Percentiles rank a stretch among this genome's conserved stretches.
phyloP scores from a whole-genome alignment of 192 early-diverging fungal species.

The Linnemannia zychae region DNA sequence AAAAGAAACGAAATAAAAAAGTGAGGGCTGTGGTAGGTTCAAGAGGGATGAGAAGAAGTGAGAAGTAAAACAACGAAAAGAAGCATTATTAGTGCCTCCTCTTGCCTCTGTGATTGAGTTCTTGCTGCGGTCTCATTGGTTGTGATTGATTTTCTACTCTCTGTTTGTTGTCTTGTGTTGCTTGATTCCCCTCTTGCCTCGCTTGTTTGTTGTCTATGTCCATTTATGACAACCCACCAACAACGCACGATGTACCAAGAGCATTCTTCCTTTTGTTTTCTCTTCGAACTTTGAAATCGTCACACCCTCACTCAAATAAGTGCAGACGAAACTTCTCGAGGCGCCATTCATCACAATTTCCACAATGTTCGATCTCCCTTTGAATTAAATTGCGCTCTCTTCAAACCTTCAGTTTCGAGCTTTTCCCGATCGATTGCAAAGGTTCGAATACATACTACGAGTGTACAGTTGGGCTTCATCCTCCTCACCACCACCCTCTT shows the following conservation, averaged over 20 bases:
- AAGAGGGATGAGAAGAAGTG: conserved; percentile 7
- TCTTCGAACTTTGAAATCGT: neutral
- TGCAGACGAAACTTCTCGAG: neutral
- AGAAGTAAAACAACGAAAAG: neutral
- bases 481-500: no score
- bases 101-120: neutral
- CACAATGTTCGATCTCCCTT: neutral
- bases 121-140: neutral
- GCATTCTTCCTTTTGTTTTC: conserved; percentile 9
- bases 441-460: neutral
- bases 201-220: conserved; percentile 10
- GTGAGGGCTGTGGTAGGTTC: neutral
- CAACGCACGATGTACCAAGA: conserved; percentile 5
- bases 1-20: neutral
- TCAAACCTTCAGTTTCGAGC: neutral
- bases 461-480: no score
- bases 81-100: neutral
- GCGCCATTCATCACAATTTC: no score
- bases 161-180: neutral
- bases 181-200: conserved; percentile 10
- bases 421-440: neutral
- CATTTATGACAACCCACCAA: neutral
- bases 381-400: neutral
- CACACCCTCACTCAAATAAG: neutral
- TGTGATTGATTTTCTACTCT: neutral